phyloP scores from a whole-genome alignment of 352 stramenopile species.

The Pythium pyrilobum region DNA sequence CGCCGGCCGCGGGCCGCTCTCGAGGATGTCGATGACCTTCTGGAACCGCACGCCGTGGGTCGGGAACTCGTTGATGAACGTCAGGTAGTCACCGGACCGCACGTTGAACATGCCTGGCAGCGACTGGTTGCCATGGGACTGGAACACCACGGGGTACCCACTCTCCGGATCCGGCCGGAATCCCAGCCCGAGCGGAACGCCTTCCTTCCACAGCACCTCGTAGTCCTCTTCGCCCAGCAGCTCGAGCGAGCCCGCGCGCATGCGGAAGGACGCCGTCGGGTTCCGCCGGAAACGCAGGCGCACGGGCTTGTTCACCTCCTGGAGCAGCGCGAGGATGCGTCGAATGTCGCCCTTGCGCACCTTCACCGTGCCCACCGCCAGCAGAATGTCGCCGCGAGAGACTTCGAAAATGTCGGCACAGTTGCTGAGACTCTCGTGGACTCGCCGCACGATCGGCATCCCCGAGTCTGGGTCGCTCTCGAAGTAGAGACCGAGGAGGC shows the following conservation, averaged over 20 bases:
- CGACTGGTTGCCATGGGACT: slow-evolving; percentile 70
- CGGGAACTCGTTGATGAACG: slow-evolving; percentile 86
- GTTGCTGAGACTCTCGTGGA: slow-evolving; percentile 84
- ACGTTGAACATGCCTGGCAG: slow-evolving; percentile 86
- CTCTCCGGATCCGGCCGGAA: slow-evolving; percentile 76
- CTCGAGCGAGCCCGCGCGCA: slow-evolving; percentile 64
- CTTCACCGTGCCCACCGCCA: slow-evolving; percentile 68
- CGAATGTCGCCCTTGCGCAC: slow-evolving; percentile 81
- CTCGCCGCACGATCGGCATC: slow-evolving; percentile 82
- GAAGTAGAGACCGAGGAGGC: slow-evolving; percentile 79
- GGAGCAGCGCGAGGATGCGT: slow-evolving; percentile 64
- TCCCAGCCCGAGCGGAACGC: slow-evolving; percentile 73
- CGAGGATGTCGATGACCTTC: slow-evolving; percentile 83
- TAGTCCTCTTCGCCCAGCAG: slow-evolving; percentile 82
- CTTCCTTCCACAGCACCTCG: slow-evolving; percentile 82
- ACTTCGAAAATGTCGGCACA: slow-evolving; percentile 85
- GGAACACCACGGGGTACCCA: slow-evolving; percentile 70
- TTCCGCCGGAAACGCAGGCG: slow-evolving; percentile 69
- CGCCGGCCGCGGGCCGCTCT: slow-evolving; percentile 67
- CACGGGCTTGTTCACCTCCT: slow-evolving; percentile 82
- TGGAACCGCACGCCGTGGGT: slow-evolving; percentile 78
- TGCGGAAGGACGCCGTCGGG: slow-evolving; percentile 60
- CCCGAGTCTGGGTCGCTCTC: slow-evolving; percentile 74
- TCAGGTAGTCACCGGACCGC: slow-evolving; percentile 67
- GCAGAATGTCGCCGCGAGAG: slow-evolving; percentile 68